Percentiles rank a stretch among this genome's conserved stretches.
These are phyloP conservation scores for Fraxinus cuspidata DNA, from an alignment of 257 asterid genomes.

Conservation along the genomic window DNA sequence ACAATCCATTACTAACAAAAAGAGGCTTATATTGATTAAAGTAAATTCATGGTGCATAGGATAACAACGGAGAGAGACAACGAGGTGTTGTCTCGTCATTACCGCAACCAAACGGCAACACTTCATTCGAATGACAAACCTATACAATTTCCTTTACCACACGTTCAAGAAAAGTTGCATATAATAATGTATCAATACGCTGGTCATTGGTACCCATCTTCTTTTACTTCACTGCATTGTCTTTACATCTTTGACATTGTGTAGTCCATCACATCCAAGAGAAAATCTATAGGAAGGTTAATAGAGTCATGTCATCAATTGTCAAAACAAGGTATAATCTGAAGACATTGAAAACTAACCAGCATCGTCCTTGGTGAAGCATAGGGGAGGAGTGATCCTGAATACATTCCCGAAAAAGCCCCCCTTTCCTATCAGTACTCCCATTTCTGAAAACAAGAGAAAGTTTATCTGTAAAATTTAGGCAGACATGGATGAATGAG, in stretches of 20 bases:
- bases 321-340: background rate
- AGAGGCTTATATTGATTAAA: background rate
- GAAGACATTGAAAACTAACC: conserved; percentile 41
- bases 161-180: background rate
- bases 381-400: conserved; percentile 95
- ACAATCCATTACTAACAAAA: background rate
- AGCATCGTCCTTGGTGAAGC: conserved; percentile 90
- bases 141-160: background rate
- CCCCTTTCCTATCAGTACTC: conserved; percentile 87
- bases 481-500: background rate
- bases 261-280: conserved; percentile 71
- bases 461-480: background rate
- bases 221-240: background rate
- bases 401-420: conserved; percentile 87
- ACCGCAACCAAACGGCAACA: conserved; percentile 14
- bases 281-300: conserved; percentile 49
- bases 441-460: conserved; percentile 59
- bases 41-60: background rate
- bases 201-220: background rate
- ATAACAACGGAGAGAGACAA: conserved; percentile 44
- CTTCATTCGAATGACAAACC: conserved; percentile 14
- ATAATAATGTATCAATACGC: background rate
- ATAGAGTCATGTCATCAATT: background rate
- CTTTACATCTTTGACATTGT: conserved; percentile 57
- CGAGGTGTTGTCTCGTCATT: conserved; percentile 74